Evolutionary conservation across 345 rosid genomes (phyloP).

Genomic region (Salix dunnii): DNA sequence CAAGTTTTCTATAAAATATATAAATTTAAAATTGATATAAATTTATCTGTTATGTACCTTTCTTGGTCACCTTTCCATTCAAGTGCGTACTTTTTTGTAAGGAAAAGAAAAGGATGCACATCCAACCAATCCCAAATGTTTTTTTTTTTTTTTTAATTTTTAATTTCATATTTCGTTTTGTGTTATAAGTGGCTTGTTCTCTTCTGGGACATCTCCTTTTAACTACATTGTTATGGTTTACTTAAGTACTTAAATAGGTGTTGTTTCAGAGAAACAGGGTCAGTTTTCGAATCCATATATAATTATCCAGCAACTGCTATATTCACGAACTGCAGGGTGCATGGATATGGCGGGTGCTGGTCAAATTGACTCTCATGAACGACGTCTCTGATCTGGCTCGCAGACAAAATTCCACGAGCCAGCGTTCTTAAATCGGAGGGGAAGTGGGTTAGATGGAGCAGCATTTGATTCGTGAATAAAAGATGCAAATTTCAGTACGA

Average conservation of each 20-base stretch:
- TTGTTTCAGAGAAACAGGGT: neutral
- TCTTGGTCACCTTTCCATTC: slow-evolving; percentile 29
- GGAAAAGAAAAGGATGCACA: slow-evolving; percentile 6
- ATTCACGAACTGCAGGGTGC: slow-evolving; percentile 3
- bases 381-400: slow-evolving; percentile 1
- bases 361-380: slow-evolving; percentile 4
- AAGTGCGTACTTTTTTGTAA: slow-evolving; percentile 3
- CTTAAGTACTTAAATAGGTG: neutral
- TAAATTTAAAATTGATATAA: too few species aligned
- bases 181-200: slow-evolving; percentile 10
- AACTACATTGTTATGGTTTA: neutral
- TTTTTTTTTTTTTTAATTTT: neutral
- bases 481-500: slow-evolving; percentile 11
- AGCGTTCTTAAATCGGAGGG: neutral
- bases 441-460: slow-evolving; percentile 7
- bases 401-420: slow-evolving; percentile 11
- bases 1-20: too few species aligned
- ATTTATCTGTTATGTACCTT: too few species aligned
- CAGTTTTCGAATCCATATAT: slow-evolving; percentile 15
- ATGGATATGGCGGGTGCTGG: slow-evolving; percentile 4
- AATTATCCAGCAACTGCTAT: slow-evolving; percentile 25
- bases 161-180: neutral
- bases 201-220: neutral
- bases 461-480: slow-evolving; percentile 6
- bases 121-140: slow-evolving; percentile 20